Percentiles rank a stretch among this genome's conserved stretches.
Evolutionary conservation across 1,284 basidiomycete genomes (phyloP).

Genomic region (Coniferiporia weirii): DNA sequence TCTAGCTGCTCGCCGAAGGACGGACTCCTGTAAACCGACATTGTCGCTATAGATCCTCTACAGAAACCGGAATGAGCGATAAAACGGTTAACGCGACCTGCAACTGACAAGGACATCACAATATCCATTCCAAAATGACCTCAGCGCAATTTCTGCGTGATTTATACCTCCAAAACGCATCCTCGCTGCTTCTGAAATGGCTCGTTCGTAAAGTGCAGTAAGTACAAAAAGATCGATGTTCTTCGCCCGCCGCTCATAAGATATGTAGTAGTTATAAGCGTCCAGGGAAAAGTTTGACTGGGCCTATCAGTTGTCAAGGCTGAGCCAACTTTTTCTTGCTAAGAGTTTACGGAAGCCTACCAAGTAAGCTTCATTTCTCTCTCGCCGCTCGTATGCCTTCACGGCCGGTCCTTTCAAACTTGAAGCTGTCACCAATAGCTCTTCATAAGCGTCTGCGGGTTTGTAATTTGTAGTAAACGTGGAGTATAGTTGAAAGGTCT

Average conservation of each 20-base stretch:
- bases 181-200: conserved; percentile 66
- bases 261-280: conserved; percentile 58
- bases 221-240: conserved; percentile 60
- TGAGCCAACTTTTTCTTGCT: neutral
- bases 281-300: conserved; percentile 49
- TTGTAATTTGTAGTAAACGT: conserved; percentile 78
- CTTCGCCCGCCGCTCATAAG: conserved; percentile 59
- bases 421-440: conserved; percentile 68
- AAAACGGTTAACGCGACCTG: conserved; percentile 12
- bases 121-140: conserved; percentile 62
- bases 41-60: conserved; percentile 47
- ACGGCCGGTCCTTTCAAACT: conserved; percentile 57
- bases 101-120: conserved; percentile 46
- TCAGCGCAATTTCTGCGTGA: conserved; percentile 52
- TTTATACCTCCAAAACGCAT: conserved; percentile 45
- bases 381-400: conserved; percentile 58
- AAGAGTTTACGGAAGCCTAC: conserved; percentile 32
- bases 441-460: conserved; percentile 72
- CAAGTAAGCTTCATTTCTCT: conserved; percentile 52
- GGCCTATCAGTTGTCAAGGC: conserved; percentile 28
- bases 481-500: conserved; percentile 81
- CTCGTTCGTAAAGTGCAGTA: conserved; percentile 67
- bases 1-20: conserved; percentile 50
- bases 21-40: conserved; percentile 35
- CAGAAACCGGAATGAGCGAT: conserved; percentile 10